phyloP scores from a whole-genome alignment of 169 alveolate genomes.

The Ichthyophthirius multifiliis region DNA sequence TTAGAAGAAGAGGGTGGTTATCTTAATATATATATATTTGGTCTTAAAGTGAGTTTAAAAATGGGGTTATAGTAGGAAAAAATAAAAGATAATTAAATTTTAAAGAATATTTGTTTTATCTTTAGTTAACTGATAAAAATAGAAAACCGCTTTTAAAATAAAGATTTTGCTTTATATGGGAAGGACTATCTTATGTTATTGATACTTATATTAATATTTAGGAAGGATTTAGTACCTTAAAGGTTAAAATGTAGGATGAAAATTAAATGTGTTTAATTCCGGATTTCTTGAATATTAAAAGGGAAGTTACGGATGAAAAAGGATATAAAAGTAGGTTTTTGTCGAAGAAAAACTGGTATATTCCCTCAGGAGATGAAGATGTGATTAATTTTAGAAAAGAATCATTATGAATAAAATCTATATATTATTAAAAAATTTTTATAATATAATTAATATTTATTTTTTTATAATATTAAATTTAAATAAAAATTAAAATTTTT shows the following conservation, averaged over 20 bases:
- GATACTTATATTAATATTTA: neutral
- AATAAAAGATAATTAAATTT: neutral
- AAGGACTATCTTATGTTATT: neutral
- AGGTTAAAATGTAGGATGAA: neutral
- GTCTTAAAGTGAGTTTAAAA: neutral
- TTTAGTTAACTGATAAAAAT: neutral
- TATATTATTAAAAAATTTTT: neutral
- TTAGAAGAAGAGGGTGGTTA: neutral
- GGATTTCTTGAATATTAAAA: neutral
- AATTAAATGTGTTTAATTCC: neutral
- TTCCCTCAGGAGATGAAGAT: constrained; percentile 6
- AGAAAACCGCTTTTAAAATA: constrained; percentile 6
- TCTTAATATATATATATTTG: neutral
- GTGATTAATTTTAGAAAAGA: neutral
- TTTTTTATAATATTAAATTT: too few relatives aligned
- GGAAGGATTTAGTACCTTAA: neutral
- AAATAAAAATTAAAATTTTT: too few relatives aligned
- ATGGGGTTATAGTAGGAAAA: neutral
- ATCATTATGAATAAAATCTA: neutral
- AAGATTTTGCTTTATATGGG: constrained; percentile 11
- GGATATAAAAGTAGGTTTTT: constrained; percentile 1
- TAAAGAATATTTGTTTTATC: neutral
- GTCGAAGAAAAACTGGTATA: constrained; percentile 8
- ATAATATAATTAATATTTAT: too few relatives aligned
- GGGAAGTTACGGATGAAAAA: constrained; percentile 14